A percentile compares a stretch with the other conserved stretches of the same genome.
These are phyloP conservation scores for Fraxinus cuspidata DNA, from an alignment of 257 asterid species.

Conservation along the genomic window DNA sequence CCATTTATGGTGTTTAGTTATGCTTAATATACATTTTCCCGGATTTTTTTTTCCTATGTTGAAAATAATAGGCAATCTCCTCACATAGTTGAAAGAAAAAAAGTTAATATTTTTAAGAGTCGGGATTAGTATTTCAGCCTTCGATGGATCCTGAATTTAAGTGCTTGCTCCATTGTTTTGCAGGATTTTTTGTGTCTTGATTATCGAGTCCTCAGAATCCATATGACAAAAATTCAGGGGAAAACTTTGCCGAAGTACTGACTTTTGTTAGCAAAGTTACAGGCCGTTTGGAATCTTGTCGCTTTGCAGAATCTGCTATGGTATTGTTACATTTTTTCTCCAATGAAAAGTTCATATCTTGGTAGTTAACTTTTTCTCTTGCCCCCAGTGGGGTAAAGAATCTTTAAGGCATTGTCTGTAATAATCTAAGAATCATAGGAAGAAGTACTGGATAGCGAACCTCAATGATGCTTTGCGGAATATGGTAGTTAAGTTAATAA, in stretches of 20 bases:
- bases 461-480: background rate
- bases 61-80: background rate
- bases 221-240: background rate
- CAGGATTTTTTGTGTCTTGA: slow-evolving; percentile 26
- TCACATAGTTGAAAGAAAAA: background rate
- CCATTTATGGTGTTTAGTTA: background rate
- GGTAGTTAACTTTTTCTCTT: background rate
- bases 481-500: background rate
- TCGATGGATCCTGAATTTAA: background rate
- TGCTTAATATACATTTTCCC: background rate
- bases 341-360: background rate
- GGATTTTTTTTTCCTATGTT: background rate
- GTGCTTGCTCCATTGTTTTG: slow-evolving; percentile 15
- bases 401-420: background rate
- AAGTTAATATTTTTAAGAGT: slow-evolving; percentile 7
- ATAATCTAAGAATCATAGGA: background rate
- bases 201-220: slow-evolving; percentile 1
- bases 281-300: slow-evolving; percentile 14
- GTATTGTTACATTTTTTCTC: background rate
- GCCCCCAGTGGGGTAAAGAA: background rate
- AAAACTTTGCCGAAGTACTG: slow-evolving; percentile 20
- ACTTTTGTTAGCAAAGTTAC: background rate
- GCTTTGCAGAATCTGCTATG: background rate
- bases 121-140: background rate
- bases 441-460: background rate